Evolutionary conservation across 129 eudicot genomes (phyloP), one percentile per base, ranked within the genome.

Genomic region (Heracleum sosnowskyi): DNA sequence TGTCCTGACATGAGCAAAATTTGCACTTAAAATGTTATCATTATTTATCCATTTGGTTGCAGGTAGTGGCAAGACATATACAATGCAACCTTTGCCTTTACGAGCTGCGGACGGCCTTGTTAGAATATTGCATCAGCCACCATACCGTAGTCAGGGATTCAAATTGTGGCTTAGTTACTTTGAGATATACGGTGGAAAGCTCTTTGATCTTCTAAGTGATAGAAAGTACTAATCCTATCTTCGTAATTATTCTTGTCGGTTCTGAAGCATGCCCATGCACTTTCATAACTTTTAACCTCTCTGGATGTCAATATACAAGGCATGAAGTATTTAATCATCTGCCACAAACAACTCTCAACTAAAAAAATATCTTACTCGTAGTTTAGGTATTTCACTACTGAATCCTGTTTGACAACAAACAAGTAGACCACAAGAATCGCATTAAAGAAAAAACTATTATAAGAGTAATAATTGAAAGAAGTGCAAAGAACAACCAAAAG

Each of bases 121-220:
- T 28, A 89, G 92, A 83, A 86, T 90, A 81, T 86, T 93, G 78
- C 89, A 86, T 75, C 98, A 93, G 53, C 97, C 97, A 62, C 81
- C 78, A 40, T 93, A 93, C 76, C 90, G 89, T 53, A 88, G 83
- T 80, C 98, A 93, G 82, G 91, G 86, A 84, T 93, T 89, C 83
- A 93, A 93, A 80, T 68, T 93, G 82, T 93, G 98, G 98, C 95
- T 93, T 76, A 93, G 98, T 82, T 93, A 85, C 84, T 93, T 93
- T 55, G 98, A 93, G 86, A 93, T 93, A 87, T 93, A 93, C 77
- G 98, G 98, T 72, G 98, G 98, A 75, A 93, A 93, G 81, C 96
- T 94, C 49, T 94, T 41, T 81, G 97, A 94, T 85, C 97, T 94
- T 79, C 88, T 94, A 35, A 86, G 90, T 75, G 97, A 94, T 45